Base-by-base conservation (phyloP, 2,329 filamentous ascomycete species). In the Monilinia laxa region DNA sequence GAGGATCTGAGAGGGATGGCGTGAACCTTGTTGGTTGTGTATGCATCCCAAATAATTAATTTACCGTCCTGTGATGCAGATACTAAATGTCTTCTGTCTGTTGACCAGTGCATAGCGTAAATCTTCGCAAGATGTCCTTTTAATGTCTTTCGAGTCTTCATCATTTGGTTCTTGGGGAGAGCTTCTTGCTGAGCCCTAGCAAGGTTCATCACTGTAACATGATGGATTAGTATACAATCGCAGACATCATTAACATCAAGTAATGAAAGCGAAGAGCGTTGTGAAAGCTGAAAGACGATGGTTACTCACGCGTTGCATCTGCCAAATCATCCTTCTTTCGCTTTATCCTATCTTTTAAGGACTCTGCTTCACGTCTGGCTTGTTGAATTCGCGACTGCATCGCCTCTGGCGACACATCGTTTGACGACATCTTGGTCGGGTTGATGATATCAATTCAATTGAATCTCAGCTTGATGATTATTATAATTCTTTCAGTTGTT, bases 81-180 rank as follows among this genome's bases (percentile, higher is more conserved):
- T 63, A 99, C 95, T 69, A 98, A 87, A 81, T 98, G 95, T 80
- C 95, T 89, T 77, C 95, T 89, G 81, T 99, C 95, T 71, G 95
- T 99, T 45, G 95, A 98, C 95, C 95, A 99, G 84, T 99, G 95
- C 95, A 99, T 99, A 75, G 95, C 95, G 80, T 99, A 99, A 76
- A 99, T 99, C 83, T 99, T 99, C 75, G 95, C 95, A 73, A 99
- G 83, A 85, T 99, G 95, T 72, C 95, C 95, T 83, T 98, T 98
- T 73, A 99, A 85, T 62, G 93, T 97, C 76, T 93, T 91, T 83
- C 96, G 95, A 71, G 94, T 91, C 85, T 95, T 96, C 95, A 99
- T 98, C 78, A 94, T 86, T 78, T 88, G 85, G 80, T 96, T 95
- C 80, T 91, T 90, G 71, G 94, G 93, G 75, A 99, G 88, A 73